Percentiles rank a stretch among this genome's conserved stretches.
phyloP scores from a whole-genome alignment of 768 basidiomycete species.

The Trametes elegans region DNA sequence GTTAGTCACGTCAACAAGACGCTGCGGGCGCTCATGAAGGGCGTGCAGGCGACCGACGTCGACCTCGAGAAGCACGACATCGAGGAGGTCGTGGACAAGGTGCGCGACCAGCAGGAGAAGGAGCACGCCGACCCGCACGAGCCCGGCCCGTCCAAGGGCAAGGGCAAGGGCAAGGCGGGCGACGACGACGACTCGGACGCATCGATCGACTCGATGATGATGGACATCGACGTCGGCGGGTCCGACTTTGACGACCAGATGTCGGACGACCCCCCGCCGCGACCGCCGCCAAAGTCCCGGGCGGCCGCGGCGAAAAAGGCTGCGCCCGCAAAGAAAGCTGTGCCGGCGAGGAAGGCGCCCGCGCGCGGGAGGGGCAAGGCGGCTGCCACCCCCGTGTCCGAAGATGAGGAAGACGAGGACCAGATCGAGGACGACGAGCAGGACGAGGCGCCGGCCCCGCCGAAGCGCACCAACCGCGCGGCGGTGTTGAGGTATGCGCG shows the following conservation, averaged over 20 bases:
- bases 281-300: slow-evolving; percentile 34
- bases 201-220: slow-evolving; percentile 70
- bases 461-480: slow-evolving; percentile 62
- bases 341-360: slow-evolving; percentile 36
- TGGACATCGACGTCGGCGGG: slow-evolving; percentile 63
- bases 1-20: slow-evolving; percentile 63
- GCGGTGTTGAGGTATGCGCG: slow-evolving; percentile 69
- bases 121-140: slow-evolving; percentile 50
- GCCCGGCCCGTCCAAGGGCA: slow-evolving; percentile 40
- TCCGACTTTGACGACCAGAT: slow-evolving; percentile 55
- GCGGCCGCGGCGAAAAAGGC: slow-evolving; percentile 28
- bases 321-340: slow-evolving; percentile 31
- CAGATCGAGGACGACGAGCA: slow-evolving; percentile 51
- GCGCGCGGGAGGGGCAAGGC: slow-evolving; percentile 45
- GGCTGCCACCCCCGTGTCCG: slow-evolving; percentile 45
- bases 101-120: slow-evolving; percentile 68
- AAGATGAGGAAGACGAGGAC: slow-evolving; percentile 57
- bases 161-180: slow-evolving; percentile 45
- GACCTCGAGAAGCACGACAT: slow-evolving; percentile 72
- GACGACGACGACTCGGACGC: slow-evolving; percentile 52
- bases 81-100: slow-evolving; percentile 69
- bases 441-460: slow-evolving; percentile 45
- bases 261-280: slow-evolving; percentile 45
- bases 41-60: slow-evolving; percentile 61
- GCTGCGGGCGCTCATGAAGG: slow-evolving; percentile 62